These are phyloP conservation scores for Lasiodiplodia gonubiensis DNA, from an alignment of 2,329 filamentous ascomycete genomes.

Conservation along the genomic window DNA sequence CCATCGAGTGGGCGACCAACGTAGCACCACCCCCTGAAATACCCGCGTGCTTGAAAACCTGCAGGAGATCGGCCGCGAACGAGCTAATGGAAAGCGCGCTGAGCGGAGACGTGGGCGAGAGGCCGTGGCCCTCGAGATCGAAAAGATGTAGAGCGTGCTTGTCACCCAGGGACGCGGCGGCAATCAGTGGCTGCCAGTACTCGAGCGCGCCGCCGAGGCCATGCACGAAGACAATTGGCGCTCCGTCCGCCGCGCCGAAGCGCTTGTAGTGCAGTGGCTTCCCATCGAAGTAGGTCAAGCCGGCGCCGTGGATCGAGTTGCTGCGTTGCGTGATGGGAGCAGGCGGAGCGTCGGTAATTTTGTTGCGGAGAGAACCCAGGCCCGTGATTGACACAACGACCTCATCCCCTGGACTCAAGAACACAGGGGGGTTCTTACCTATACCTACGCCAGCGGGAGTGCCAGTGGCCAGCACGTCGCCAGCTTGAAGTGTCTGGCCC, in stretches of 20 bases:
- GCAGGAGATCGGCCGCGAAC: conserved; percentile 50
- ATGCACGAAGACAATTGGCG: conserved; percentile 59
- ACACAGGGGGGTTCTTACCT: conserved; percentile 41
- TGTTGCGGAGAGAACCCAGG: conserved; percentile 47
- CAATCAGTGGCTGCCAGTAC: conserved; percentile 43
- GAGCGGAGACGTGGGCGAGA: conserved; percentile 57
- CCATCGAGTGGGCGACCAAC: conserved; percentile 60
- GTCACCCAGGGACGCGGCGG: background rate
- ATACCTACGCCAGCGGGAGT: conserved; percentile 57
- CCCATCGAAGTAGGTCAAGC: background rate
- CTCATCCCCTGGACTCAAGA: conserved; percentile 50
- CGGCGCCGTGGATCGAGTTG: background rate
- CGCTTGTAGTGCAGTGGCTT: background rate
- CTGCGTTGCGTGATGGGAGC: conserved; percentile 35
- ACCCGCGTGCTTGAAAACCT: conserved; percentile 40
- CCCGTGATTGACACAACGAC: conserved; percentile 43
- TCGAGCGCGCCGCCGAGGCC: conserved; percentile 58
- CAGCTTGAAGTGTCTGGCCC: conserved; percentile 47
- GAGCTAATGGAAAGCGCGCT: conserved; percentile 51
- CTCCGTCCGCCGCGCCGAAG: background rate
- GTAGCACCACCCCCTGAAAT: conserved; percentile 43
- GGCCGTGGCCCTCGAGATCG: conserved; percentile 63
- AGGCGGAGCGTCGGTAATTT: conserved; percentile 44
- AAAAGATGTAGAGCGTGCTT: conserved; percentile 48
- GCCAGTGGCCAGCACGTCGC: conserved; percentile 57